Percentiles rank a stretch among this genome's conserved stretches.
Conservation (phyloP, 1,284 basidiomycete species). For the Rugosomyces carneus region DNA sequence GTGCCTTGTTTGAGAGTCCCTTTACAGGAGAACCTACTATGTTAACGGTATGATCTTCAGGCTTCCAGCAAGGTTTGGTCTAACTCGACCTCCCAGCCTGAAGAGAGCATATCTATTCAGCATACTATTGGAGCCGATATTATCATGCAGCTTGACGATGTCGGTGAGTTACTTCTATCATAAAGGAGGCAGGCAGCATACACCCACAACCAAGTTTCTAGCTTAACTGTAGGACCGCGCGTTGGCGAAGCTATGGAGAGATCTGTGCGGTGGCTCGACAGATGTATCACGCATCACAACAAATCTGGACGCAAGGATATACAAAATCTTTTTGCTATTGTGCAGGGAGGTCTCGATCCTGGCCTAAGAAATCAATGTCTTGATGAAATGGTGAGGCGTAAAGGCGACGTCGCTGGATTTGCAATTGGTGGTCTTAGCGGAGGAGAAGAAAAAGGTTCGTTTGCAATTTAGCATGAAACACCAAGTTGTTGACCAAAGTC, state of each 20-base stretch:
- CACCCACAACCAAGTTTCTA: conserved; percentile 47
- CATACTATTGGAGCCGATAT: conserved; percentile 85
- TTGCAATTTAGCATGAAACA: conserved; percentile 2
- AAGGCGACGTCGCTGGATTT: conserved; percentile 68
- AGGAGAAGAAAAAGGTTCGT: conserved; percentile 78
- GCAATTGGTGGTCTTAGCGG: conserved; percentile 82
- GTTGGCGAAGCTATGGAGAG: conserved; percentile 80
- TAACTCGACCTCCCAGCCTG: conserved; percentile 47
- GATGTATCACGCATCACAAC: conserved; percentile 72
- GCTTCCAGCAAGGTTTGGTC: conserved; percentile 7
- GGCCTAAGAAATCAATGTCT: conserved; percentile 67
- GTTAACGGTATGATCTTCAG: conserved; percentile 54
- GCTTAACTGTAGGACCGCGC: conserved; percentile 66
- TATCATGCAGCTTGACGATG: conserved; percentile 88
- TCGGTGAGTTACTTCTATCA: conserved; percentile 47
- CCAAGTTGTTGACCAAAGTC: background rate
- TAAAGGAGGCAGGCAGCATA: conserved; percentile 4
- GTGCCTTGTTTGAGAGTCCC: conserved; percentile 75
- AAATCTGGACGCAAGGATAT: conserved; percentile 51
- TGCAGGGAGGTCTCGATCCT: conserved; percentile 76
- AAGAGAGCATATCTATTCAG: conserved; percentile 81
- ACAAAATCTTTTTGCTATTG: conserved; percentile 84
- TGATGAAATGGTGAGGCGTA: conserved; percentile 73
- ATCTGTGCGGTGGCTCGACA: conserved; percentile 79
- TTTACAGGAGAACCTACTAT: conserved; percentile 80